Conservation (phyloP, 192 early-diverging fungal genomes). For the Gamsiella multidivaricata region DNA sequence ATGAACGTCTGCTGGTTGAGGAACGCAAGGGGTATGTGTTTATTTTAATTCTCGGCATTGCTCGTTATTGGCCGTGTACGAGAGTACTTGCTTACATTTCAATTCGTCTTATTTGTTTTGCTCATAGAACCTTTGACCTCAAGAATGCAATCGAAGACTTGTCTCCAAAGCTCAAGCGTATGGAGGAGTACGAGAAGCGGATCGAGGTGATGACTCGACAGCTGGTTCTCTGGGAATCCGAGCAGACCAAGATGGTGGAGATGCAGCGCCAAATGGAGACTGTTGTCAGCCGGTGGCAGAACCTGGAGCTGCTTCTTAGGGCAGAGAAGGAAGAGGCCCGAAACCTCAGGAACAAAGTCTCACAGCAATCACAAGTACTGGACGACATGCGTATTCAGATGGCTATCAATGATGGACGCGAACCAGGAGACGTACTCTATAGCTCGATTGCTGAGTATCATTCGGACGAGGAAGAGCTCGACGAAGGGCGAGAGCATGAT, state of each 20-base stretch:
- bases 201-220: constrained; percentile 63
- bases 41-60: not conserved
- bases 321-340: constrained; percentile 42
- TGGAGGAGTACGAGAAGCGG: constrained; percentile 61
- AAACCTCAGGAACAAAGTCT: constrained; percentile 18
- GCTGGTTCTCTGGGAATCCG: constrained; percentile 59
- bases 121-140: constrained; percentile 55
- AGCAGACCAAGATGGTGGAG: constrained; percentile 51
- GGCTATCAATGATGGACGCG: constrained; percentile 19
- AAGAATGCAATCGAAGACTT: constrained; percentile 58
- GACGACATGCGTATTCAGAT: constrained; percentile 55
- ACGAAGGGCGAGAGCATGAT: not conserved
- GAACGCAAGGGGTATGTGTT: constrained; percentile 41
- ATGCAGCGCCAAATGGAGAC: constrained; percentile 57
- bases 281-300: constrained; percentile 52
- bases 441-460: not conserved
- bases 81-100: no score
- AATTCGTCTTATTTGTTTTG: not conserved
- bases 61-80: no score
- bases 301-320: constrained; percentile 37
- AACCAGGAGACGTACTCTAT: not conserved
- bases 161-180: constrained; percentile 57
- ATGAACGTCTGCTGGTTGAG: constrained; percentile 37
- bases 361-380: constrained; percentile 44
- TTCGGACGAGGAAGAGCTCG: constrained; percentile 8